These are phyloP conservation scores for Phyllosticta citriasiana DNA, from an alignment of 2,329 filamentous ascomycete genomes.

Conservation along the genomic window DNA sequence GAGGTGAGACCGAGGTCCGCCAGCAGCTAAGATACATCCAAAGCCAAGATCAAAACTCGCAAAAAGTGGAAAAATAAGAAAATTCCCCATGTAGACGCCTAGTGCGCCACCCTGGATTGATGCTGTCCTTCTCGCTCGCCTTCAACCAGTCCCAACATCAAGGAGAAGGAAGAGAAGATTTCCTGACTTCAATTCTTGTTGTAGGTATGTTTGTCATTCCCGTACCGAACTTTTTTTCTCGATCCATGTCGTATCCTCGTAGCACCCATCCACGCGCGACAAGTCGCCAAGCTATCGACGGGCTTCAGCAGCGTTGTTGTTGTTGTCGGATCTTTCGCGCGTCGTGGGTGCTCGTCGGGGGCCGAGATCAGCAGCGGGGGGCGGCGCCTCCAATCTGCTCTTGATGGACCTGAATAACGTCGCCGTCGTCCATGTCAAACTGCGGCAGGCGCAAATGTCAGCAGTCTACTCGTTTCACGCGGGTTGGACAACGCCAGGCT, in stretches of 20 bases:
- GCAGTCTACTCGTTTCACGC: background rate
- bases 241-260: conserved; percentile 7
- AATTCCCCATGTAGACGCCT: conserved; percentile 5
- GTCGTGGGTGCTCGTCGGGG: background rate
- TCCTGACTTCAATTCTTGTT: background rate
- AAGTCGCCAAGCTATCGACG: background rate
- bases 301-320: background rate
- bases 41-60: background rate
- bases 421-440: conserved; percentile 95
- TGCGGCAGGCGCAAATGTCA: conserved; percentile 29
- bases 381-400: conserved; percentile 77
- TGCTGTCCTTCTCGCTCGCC: conserved; percentile 3
- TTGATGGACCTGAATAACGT: conserved; percentile 94
- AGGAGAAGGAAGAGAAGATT: background rate
- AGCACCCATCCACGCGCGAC: background rate
- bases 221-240: background rate
- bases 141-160: conserved; percentile 1
- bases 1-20: background rate
- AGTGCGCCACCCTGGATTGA: conserved; percentile 6
- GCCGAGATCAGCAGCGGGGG: conserved; percentile 20
- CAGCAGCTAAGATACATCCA: conserved; percentile 7
- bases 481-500: no score
- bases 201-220: conserved; percentile 3
- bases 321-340: no score
- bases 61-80: background rate